phyloP scores from a whole-genome alignment of 345 rosid genomes.

The Balakata baccata region DNA sequence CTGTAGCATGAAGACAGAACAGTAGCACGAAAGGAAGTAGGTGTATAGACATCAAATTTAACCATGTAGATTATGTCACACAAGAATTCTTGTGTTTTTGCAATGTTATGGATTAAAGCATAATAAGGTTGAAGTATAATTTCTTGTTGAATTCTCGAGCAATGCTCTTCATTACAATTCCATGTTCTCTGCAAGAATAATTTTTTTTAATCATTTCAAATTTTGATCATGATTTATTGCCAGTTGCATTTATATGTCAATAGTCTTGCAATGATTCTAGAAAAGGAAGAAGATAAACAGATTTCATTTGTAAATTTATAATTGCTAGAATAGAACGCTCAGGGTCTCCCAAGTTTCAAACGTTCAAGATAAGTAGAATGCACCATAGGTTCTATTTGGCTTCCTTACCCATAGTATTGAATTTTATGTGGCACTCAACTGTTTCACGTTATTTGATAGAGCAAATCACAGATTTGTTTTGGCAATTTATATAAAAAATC shows the following conservation, averaged over 20 bases:
- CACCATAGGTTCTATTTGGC: too few relatives aligned
- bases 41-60: constrained; percentile 28
- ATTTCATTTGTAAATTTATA: too few relatives aligned
- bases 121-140: constrained; percentile 19
- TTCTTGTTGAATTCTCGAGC: constrained; percentile 3
- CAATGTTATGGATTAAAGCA: constrained; percentile 28
- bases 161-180: neutral
- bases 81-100: constrained; percentile 36
- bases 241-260: neutral
- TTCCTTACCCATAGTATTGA: too few relatives aligned
- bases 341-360: too few relatives aligned
- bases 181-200: neutral
- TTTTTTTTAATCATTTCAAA: neutral
- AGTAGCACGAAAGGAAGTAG: constrained; percentile 35
- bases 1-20: constrained; percentile 30
- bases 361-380: too few relatives aligned
- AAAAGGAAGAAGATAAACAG: neutral
- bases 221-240: neutral
- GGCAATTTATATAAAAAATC: too few relatives aligned
- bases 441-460: too few relatives aligned
- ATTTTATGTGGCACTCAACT: too few relatives aligned
- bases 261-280: neutral
- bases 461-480: too few relatives aligned
- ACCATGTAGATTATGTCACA: constrained; percentile 32
- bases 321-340: too few relatives aligned